Evolutionary conservation across 495 filamentous ascomycete species (phyloP).

Genomic region (Aspergillus sclerotiicarbonarius): DNA sequence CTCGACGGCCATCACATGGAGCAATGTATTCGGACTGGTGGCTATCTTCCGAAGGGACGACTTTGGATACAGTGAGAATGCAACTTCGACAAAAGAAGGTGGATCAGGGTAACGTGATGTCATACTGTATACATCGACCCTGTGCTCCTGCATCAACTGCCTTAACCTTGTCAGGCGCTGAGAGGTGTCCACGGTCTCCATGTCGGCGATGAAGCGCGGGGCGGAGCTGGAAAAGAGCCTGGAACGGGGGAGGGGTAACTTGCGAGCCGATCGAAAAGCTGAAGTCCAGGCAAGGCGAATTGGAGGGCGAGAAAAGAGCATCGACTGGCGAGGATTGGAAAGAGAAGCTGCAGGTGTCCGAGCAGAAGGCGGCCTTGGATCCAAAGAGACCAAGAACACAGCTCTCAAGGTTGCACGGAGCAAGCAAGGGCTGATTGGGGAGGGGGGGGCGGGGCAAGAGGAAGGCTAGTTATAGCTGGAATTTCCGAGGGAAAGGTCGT

Average conservation of each 20-base stretch:
- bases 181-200: constrained; percentile 83
- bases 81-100: background rate
- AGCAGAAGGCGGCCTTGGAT: constrained; percentile 10
- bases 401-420: constrained; percentile 13
- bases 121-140: constrained; percentile 93
- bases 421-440: constrained; percentile 3
- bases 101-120: constrained; percentile 15
- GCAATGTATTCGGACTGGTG: constrained; percentile 99
- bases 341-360: constrained; percentile 23
- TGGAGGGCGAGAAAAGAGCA: constrained; percentile 39
- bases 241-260: constrained; percentile 24
- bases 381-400: constrained; percentile 11
- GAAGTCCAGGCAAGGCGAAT: constrained; percentile 36
- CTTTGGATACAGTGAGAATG: constrained; percentile 47
- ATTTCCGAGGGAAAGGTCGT: background rate
- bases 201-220: constrained; percentile 52
- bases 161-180: constrained; percentile 73
- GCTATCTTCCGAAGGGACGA: constrained; percentile 95
- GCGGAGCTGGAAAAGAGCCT: constrained; percentile 40
- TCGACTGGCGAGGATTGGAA: constrained; percentile 26
- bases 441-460: constrained; percentile 3
- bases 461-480: constrained; percentile 6
- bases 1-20: constrained; percentile 85
- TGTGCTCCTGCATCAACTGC: constrained; percentile 81
- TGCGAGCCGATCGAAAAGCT: constrained; percentile 33